Evolutionary conservation across 106 monocot species (phyloP), one percentile per base, ranked within the genome.

Genomic region (Narthecium ossifragum): DNA sequence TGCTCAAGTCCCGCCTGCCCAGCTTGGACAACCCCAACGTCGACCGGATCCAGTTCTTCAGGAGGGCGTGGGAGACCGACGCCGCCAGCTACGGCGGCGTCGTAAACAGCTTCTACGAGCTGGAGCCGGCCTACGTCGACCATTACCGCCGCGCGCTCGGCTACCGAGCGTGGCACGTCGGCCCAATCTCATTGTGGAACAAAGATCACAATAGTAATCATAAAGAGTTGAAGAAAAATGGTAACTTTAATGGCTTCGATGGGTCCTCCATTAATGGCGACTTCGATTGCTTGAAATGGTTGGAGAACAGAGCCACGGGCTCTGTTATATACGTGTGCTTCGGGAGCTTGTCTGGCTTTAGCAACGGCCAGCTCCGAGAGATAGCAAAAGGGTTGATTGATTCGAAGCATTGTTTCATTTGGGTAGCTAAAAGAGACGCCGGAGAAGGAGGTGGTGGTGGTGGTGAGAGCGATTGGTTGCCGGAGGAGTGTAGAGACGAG

Each of bases 261-360:
- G n/a, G n/a, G n/a, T n/a, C n/a, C n/a, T n/a, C n/a, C n/a, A n/a
- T n/a, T n/a, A 43, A 15, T 21, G 50, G 31, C 29, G 9, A 10
- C 17, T 26, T 32, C 10, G 0, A 17, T 0, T 70, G 63, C 39
- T 11, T 59, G n/a, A 32, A 31, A 1, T 77, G 77, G 77, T 61
- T 77, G 17, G 71, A 71, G 1, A 29, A 41, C 15, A 66, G 34
- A 50, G 20, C 21, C 0, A 28, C 14, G 0, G 14, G 43, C 12
- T 76, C 76, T n/a, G 70, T 76, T 8, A 4, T 76, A 21, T 76
- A 58, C 30, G 68, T 70, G 13, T 58, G 59, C 23, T 76, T 76
- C 45, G 70, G 69, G 2, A 64, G 69, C 52, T 21, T 75, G 48
- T 34, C 36, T n/a, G 4, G n/a, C 10, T 43, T 66, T 55, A 58